phyloP scores from a whole-genome alignment of 108 stramenopile species.

The Nannochloropsis gaditana region DNA sequence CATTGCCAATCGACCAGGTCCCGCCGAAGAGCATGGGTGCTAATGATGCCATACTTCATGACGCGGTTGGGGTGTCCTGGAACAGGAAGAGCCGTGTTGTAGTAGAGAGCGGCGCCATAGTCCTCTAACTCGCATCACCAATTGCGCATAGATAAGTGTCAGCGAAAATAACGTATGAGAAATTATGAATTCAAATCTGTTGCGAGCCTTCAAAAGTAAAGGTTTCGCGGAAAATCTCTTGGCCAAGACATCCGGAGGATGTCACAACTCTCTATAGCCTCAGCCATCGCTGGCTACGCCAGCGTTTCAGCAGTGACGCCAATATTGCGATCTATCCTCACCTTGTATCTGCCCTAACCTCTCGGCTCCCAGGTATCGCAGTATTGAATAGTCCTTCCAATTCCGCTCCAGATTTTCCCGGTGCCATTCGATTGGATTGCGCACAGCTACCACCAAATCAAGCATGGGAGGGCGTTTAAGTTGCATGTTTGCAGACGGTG shows the following conservation, averaged over 20 bases:
- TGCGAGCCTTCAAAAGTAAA: neutral
- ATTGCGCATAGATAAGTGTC: neutral
- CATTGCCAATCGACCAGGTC: conserved; percentile 50
- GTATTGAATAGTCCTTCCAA: neutral
- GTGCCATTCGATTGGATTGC: conserved; percentile 53
- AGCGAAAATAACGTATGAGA: neutral
- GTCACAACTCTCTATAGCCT: conserved; percentile 30
- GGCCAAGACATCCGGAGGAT: conserved; percentile 29
- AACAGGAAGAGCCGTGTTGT: conserved; percentile 47
- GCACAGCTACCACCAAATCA: conserved; percentile 52
- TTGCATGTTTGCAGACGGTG: neutral
- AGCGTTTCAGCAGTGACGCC: too few relatives aligned
- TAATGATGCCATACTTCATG: conserved; percentile 58
- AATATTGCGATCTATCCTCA: neutral
- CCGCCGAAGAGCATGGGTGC: conserved; percentile 31
- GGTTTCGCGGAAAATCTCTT: conserved; percentile 36
- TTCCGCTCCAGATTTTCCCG: conserved; percentile 45
- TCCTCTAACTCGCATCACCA: neutral
- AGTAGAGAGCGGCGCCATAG: conserved; percentile 26
- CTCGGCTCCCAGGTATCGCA: neutral
- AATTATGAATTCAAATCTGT: neutral
- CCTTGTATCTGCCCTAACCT: neutral
- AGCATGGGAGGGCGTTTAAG: conserved; percentile 49
- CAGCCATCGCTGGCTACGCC: conserved; percentile 7
- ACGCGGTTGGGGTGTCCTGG: conserved; percentile 39